phyloP scores from a whole-genome alignment of 2,329 filamentous ascomycete genomes.

The Ophidiomyces ophidiicola region DNA sequence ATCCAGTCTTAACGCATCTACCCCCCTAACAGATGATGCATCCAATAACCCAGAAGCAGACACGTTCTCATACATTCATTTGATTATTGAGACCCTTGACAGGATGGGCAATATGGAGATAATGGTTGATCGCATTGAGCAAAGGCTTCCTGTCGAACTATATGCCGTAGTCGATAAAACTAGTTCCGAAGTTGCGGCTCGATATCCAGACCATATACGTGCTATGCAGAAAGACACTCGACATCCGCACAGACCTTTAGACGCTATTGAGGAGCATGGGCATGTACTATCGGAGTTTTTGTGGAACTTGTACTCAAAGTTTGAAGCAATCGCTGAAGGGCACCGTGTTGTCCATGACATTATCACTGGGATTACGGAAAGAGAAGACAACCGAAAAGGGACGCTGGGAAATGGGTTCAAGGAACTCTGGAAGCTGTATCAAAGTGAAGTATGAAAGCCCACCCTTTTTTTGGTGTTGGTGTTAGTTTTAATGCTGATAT shows the following conservation, averaged over 20 bases:
- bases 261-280: conserved; percentile 63
- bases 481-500: background rate
- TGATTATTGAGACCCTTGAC: conserved; percentile 80
- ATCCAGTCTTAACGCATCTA: conserved; percentile 43
- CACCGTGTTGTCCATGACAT: conserved; percentile 91
- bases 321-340: conserved; percentile 91
- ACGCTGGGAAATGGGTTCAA: conserved; percentile 78
- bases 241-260: conserved; percentile 48
- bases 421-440: conserved; percentile 93
- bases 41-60: conserved; percentile 90
- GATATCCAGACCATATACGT: conserved; percentile 70
- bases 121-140: conserved; percentile 81
- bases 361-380: conserved; percentile 68
- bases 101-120: conserved; percentile 75
- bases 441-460: conserved; percentile 56
- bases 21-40: conserved; percentile 65
- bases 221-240: conserved; percentile 35
- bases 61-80: conserved; percentile 81
- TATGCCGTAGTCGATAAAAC: conserved; percentile 92
- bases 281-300: conserved; percentile 84
- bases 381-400: conserved; percentile 57
- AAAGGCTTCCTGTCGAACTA: conserved; percentile 82
- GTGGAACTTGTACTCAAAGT: conserved; percentile 88
- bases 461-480: too few species aligned
- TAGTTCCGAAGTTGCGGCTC: conserved; percentile 82